These are phyloP conservation scores for Acer campestre DNA, from an alignment of 345 rosid species.

Conservation along the genomic window DNA sequence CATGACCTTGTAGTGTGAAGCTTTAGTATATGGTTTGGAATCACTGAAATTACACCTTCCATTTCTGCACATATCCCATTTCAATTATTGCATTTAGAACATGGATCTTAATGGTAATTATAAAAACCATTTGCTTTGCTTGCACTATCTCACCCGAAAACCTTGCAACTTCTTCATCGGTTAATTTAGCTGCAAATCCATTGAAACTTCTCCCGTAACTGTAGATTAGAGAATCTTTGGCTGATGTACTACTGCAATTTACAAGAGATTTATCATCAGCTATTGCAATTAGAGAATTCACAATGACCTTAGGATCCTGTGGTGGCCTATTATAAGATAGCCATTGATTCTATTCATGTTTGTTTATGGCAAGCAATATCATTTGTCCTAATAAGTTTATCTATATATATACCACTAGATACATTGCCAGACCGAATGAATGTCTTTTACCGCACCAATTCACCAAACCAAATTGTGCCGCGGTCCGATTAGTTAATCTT, in stretches of 20 bases:
- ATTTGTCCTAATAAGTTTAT: not conserved
- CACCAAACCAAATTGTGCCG: too few species aligned
- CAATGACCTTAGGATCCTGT: not conserved
- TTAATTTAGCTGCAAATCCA: constrained; percentile 49
- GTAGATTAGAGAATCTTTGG: constrained; percentile 34
- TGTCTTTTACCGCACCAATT: too few species aligned
- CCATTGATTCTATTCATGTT: not conserved
- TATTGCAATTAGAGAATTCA: not conserved
- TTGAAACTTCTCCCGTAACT: constrained; percentile 46
- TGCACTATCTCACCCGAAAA: constrained; percentile 30
- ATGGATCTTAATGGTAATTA: not conserved
- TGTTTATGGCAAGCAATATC: not conserved
- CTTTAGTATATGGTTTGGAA: constrained; percentile 32
- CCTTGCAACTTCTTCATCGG: constrained; percentile 38
- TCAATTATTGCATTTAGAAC: not conserved
- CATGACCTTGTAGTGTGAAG: constrained; percentile 44
- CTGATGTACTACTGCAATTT: constrained; percentile 30
- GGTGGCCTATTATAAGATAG: not conserved
- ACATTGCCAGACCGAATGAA: too few species aligned
- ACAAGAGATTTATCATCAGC: not conserved
- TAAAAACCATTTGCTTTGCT: not conserved
- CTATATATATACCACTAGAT: too few species aligned
- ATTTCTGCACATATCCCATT: constrained; percentile 19
- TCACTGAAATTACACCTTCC: constrained; percentile 44
- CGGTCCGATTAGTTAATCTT: too few species aligned